Base-by-base conservation (phyloP, 2,329 filamentous ascomycete genomes). In the Nemania sp. region DNA sequence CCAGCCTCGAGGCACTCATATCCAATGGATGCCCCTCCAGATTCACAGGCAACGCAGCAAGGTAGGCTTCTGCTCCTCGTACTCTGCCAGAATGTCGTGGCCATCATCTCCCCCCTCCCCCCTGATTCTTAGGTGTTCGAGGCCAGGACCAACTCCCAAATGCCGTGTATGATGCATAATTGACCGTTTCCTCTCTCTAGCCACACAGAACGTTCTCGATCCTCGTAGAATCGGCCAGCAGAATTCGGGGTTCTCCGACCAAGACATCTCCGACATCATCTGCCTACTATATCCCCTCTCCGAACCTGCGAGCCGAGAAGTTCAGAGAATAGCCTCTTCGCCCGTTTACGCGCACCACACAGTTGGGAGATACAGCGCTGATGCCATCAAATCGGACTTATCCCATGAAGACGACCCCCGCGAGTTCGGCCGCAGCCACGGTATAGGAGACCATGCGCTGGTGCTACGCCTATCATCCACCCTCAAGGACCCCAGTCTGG, bases 231-330 rank as follows among this genome's bases (percentile, higher is more conserved):
- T 90, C 63, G 92, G 92, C 57, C 83, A 89, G 73, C 90, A 91
- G 75, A 90, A 91, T 73, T 95, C 91, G 42, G 91, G 91, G 57
- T 87, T 97, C 63, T 89, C 85, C 54, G 89, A 93, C 67, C 85
- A 90, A 66, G 93, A 97, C 73, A 85, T 95, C 51, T 86, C 91
- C 63, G 93, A 97, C 76, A 91, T 97, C 68, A 86, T 97, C 66
- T 96, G 92, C 77, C 87, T 97, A 59, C 83, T 98, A 29, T 88
- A 96, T 68, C 93, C 94, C 11, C 86, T 86, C 66, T 91, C 92
- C 2, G 81, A 86, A 40, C 83, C 85, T 20, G 91, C 94, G 18
- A 87, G 89, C 65, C 80, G 81, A 64, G 90, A 93, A 68, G 87
- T 94, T n/a, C 73, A 76, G 62, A 74, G 77, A 4, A 77, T 86